Base-by-base conservation (phyloP, 768 basidiomycete genomes). In the Sporobolomyces roseus region DNA sequence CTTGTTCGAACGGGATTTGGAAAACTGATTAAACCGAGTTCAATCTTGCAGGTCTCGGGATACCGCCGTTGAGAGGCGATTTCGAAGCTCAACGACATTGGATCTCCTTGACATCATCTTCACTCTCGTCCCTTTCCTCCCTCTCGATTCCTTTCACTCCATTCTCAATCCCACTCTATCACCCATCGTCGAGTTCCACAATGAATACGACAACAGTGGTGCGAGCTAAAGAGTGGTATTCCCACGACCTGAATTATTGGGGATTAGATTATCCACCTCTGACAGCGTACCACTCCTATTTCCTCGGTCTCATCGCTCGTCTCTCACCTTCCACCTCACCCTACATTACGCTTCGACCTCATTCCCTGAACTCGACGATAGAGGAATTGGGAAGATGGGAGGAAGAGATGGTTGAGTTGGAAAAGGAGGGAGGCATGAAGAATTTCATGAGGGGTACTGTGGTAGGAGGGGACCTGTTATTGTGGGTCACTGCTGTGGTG, bases 211-310 rank as follows among this genome's bases (percentile, higher is more conserved):
- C 49, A 5, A 89, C 92, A 0, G 74, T 85, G 25, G 80, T 79
- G 19, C n/a, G n/a, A n/a, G n/a, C n/a, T n/a, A n/a, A n/a, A n/a
- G 79, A 87, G 69, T 97, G 93, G 93, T 97, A 97, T 78, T 86
- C 80, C 2, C 90, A 92, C 78, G 90, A 94, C 75, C 81, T 90
- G 35, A 84, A 85, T 41, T 94, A 94, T 75, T 97, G 93, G 93
- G 91, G 91, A 0, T 82, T 97, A 58, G 93, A 97, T 79, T 97
- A 97, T 80, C 93, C 93, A 5, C 93, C 93, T 4, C 75, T 96
- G 69, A 96, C 93, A 4, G 93, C 91, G 4, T 94, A 93, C 50
- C 74, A 77, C 59, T 77, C 77, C 2, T 55, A 66, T 51, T 25
- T 75, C 60, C 60, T 75, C 61, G 75, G 74, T 30, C 10, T 41